Conservation (phyloP, 805 yeast species). For the Wickerhamiella slavikovae region DNA sequence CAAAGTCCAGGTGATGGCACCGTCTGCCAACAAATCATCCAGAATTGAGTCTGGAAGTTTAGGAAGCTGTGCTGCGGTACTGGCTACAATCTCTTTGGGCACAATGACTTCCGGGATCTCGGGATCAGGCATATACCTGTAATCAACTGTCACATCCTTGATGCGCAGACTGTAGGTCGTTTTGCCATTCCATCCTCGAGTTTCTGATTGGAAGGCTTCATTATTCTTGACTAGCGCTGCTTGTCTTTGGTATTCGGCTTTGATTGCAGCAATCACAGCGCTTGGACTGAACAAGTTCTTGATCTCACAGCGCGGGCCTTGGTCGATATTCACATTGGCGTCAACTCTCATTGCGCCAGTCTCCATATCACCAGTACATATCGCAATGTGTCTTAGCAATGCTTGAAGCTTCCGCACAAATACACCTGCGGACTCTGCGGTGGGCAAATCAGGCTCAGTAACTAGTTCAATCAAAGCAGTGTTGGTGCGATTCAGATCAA, state of each 20-base stretch:
- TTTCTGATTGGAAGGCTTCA: slow-evolving; percentile 29
- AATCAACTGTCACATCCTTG: slow-evolving; percentile 70
- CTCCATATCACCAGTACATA: slow-evolving; percentile 82
- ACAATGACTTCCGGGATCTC: slow-evolving; percentile 49
- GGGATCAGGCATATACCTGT: slow-evolving; percentile 87
- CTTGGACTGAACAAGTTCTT: slow-evolving; percentile 75
- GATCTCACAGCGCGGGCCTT: slow-evolving; percentile 58
- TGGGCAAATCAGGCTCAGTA: slow-evolving; percentile 67
- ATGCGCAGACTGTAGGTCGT: slow-evolving; percentile 45
- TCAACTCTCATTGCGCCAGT: slow-evolving; percentile 92
- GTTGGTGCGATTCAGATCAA: slow-evolving; percentile 73
- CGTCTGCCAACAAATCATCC: slow-evolving; percentile 29
- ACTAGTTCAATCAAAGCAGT: slow-evolving; percentile 80
- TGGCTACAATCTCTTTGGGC: slow-evolving; percentile 22
- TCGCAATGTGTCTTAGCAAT: slow-evolving; percentile 41
- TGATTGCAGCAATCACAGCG: slow-evolving; percentile 58
- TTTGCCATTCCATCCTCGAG: slow-evolving; percentile 82
- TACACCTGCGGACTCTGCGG: slow-evolving; percentile 44
- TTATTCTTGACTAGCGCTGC: slow-evolving; percentile 25
- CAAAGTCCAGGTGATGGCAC: slow-evolving; percentile 42
- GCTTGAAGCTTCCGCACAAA: slow-evolving; percentile 69
- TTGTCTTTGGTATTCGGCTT: slow-evolving; percentile 55
- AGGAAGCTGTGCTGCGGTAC: slow-evolving; percentile 25
- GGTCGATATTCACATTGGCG: slow-evolving; percentile 67
- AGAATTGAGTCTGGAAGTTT: slow-evolving; percentile 41